Base-by-base conservation (phyloP, 331 rosid genomes). In the Acacia concinna region DNA sequence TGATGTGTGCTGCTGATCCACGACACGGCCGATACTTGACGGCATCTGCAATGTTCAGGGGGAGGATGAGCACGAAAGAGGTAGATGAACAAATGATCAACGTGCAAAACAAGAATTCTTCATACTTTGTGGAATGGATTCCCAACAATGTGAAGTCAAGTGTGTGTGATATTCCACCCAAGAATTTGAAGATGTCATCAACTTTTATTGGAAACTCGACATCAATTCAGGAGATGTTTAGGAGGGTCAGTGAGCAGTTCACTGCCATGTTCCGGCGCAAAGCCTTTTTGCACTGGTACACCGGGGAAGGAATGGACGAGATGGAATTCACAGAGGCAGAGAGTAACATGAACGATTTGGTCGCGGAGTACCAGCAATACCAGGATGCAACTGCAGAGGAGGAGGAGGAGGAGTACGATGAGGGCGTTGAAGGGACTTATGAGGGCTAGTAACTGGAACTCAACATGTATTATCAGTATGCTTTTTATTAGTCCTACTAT, bases 1-100 rank as follows among this genome's bases (percentile, higher is more conserved):
- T 91, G 96, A 91, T 91, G 96, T 91, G 93, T 34, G 96, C 96
- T 12, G 96, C 96, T 40, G 96, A 91, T 71, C 97, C 97, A 25
- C 97, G 97, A 60, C 97, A 91, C 0, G 94, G 94, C 34, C 88
- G 97, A 1, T 91, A 91, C 87, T 85, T 91, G 79, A 91, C 97
- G 0, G 97, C 89, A 68, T 91, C 97, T 1, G 97, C 97, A 40
- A 91, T 89, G 94, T 89, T 91, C 84, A 84, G 97, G 78, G 97
- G 97, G 25, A 91, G 89, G 85, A 91, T 91, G 97, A 91, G 97
- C 87, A 91, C 97, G 67, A 91, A 91, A 57, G 97, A 91, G 80
- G 97, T 91, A 20, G 97, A 91, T n/a, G 97, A 91, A 47, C 97
- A 91, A 86, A 85, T 91, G 92, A 91, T 91, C 85, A 91, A 91